phyloP scores from a whole-genome alignment of 2,329 filamentous ascomycete species.

The Exophiala sp. region DNA sequence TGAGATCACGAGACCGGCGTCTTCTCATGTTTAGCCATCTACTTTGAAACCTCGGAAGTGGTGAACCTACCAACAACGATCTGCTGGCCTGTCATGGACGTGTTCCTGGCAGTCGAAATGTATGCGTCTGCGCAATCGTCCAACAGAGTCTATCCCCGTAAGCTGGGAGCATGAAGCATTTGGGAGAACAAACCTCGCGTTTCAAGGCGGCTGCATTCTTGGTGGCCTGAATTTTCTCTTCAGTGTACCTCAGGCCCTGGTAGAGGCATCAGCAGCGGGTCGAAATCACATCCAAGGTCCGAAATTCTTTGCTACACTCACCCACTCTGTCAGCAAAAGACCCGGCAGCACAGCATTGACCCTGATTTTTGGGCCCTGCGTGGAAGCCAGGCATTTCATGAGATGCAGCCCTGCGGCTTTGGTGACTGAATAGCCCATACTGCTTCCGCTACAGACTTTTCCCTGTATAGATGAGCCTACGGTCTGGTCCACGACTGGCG shows the following conservation, averaged over 20 bases:
- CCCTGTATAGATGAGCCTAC: conserved; percentile 35
- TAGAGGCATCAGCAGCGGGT: not conserved
- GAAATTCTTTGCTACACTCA: not conserved
- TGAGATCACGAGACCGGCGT: conserved; percentile 23
- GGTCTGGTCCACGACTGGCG: not conserved
- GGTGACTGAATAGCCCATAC: conserved; percentile 67
- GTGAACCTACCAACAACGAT: conserved; percentile 38
- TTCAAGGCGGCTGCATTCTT: conserved; percentile 56
- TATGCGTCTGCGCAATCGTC: conserved; percentile 41
- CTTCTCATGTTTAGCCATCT: conserved; percentile 16
- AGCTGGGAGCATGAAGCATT: not conserved
- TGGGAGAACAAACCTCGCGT: conserved; percentile 43
- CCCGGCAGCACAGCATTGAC: conserved; percentile 62
- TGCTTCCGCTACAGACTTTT: conserved; percentile 57
- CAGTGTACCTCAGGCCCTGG: conserved; percentile 53
- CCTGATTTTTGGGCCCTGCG: conserved; percentile 57
- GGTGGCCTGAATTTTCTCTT: conserved; percentile 51
- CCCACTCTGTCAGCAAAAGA: conserved; percentile 63
- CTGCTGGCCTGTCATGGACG: conserved; percentile 43
- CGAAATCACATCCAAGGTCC: not conserved
- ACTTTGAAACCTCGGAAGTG: no score
- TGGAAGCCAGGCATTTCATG: conserved; percentile 59
- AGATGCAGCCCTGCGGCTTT: conserved; percentile 69
- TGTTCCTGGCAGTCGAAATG: conserved; percentile 39
- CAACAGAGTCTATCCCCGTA: conserved; percentile 34